These are phyloP conservation scores for Bipolaris victoriae DNA, from an alignment of 2,329 filamentous ascomycete species.

Conservation along the genomic window DNA sequence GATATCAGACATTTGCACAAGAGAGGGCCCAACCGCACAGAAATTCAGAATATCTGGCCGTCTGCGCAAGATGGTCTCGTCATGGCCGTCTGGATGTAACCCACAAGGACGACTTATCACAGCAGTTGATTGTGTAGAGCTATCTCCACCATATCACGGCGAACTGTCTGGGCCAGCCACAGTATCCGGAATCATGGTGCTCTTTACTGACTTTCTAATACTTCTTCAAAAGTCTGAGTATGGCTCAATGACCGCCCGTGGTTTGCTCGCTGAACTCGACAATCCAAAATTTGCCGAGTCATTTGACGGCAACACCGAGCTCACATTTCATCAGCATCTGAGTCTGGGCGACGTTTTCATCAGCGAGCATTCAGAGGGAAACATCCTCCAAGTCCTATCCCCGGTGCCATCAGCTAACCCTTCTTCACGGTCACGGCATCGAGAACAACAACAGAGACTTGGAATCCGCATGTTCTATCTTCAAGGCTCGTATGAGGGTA, in stretches of 20 bases:
- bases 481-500: constrained; percentile 77
- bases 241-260: constrained; percentile 71
- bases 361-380: constrained; percentile 67
- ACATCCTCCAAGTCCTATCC: constrained; percentile 71
- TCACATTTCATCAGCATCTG: constrained; percentile 77
- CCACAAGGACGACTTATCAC: constrained; percentile 80
- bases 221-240: constrained; percentile 73
- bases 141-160: constrained; percentile 72
- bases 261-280: constrained; percentile 83
- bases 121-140: constrained; percentile 79
- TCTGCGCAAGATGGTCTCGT: constrained; percentile 75
- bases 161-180: constrained; percentile 55
- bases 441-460: constrained; percentile 37
- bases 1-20: constrained; percentile 93
- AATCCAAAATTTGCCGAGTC: constrained; percentile 64
- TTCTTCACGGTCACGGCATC: constrained; percentile 40
- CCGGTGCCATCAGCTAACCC: constrained; percentile 44
- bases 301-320: constrained; percentile 57
- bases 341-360: constrained; percentile 73
- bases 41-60: constrained; percentile 76
- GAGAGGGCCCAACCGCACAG: constrained; percentile 74
- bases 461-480: constrained; percentile 65
- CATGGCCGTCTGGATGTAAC: constrained; percentile 75
- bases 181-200: constrained; percentile 71
- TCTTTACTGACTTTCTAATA: constrained; percentile 84